These are phyloP conservation scores for Apiospora arundinis DNA, from an alignment of 2,329 filamentous ascomycete species.

Conservation along the genomic window DNA sequence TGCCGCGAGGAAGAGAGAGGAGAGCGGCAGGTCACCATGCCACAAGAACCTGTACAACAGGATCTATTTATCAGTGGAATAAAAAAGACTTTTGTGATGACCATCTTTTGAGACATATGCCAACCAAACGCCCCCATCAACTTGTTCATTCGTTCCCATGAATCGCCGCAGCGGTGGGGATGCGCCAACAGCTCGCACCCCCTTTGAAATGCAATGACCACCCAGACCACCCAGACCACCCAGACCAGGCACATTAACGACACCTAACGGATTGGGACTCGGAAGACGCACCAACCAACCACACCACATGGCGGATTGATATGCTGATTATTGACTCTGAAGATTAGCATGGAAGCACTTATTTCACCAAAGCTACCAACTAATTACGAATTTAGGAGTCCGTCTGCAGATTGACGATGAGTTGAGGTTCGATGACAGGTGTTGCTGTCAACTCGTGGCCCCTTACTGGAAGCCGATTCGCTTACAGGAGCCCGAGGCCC, in stretches of 20 bases:
- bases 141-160: conserved; percentile 9
- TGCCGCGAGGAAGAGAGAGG: conserved; percentile 5
- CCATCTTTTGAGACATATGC: conserved; percentile 12
- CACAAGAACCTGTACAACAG: conserved; percentile 21
- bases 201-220: conserved; percentile 12
- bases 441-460: conserved; percentile 1
- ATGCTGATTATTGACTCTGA: conserved; percentile 1
- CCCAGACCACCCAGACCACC: no score
- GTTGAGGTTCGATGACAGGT: conserved; percentile 1
- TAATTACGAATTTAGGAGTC: conserved; percentile 1
- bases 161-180: conserved; percentile 4
- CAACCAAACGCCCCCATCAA: not conserved
- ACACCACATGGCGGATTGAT: conserved; percentile 15
- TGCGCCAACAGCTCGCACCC: conserved; percentile 3
- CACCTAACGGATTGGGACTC: not conserved
- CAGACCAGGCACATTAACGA: conserved; percentile 1
- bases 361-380: not conserved
- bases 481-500: not conserved
- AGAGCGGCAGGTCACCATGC: conserved; percentile 19
- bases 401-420: not conserved
- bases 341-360: not conserved
- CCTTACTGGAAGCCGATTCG: conserved; percentile 1
- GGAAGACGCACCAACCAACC: not conserved
- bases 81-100: conserved; percentile 19
- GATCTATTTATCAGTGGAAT: conserved; percentile 21